Base-by-base conservation (phyloP, 1,284 basidiomycete species). In the Phellopilus nigrolimitatus region DNA sequence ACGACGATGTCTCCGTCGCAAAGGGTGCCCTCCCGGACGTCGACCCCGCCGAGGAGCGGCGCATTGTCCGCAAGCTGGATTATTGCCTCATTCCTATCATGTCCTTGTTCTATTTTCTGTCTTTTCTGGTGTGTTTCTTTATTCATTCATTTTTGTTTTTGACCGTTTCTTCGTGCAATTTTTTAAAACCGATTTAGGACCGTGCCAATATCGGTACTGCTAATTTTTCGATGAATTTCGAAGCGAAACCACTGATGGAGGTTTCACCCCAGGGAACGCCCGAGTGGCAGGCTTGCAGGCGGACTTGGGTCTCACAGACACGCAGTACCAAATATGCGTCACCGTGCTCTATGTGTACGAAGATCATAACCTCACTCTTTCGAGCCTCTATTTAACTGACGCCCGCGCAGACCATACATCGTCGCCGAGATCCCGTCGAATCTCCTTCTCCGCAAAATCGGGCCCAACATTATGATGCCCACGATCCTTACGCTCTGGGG, bases 381-480 rank as follows among this genome's bases (percentile, higher is more conserved):
- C 21, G 58, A 28, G 4, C 54, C 15, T 25, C 17, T 28, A 38
- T 5, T 48, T 19, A 64, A 28, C 24, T 7, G 27, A 33, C 9
- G 2, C 41, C n/a, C 17, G 24, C 24, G 56, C 51, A 76, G 79
- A 13, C 80, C 81, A 1, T 85, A 84, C 57, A 78, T 81, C 37
- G 61, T 67, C 13, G 73, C 74, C 21, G 81, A 84, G 57, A 62
- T 85, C 13, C 82, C 82, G 2, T 77, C 74, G 10, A 84, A 82
- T 57, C 62, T 83, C 34, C 54, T 82, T 33, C 68, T 80, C 25
- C 59, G 82, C 75, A 65, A 63, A 42, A 64, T 83, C 9, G 80
- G 82, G 2, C 79, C 82, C 0, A 75, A 80, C 54, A 55, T 75
- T 3, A 66, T 82, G 63, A 66, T 84, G 24, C 81, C 80, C 1